Conservation (phyloP, 352 stramenopile genomes). For the Globisporangium iwayamae region DNA sequence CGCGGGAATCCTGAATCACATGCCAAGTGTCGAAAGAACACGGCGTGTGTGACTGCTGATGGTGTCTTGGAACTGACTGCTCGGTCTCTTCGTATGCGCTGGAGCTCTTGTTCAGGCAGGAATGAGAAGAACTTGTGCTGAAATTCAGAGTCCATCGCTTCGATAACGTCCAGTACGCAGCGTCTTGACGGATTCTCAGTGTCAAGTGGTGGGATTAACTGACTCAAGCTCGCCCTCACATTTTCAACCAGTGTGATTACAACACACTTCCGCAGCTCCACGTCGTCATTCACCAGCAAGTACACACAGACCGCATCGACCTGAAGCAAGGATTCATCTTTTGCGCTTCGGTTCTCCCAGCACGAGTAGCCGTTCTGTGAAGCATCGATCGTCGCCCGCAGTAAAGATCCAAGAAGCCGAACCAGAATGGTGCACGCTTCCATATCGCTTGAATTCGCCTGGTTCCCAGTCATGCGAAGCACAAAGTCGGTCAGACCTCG, state of each 20-base stretch:
- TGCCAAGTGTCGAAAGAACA: conserved; percentile 10
- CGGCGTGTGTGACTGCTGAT: background rate
- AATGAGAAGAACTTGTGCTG: conserved; percentile 31
- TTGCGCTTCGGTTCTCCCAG: conserved; percentile 34
- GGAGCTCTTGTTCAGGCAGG: conserved; percentile 7
- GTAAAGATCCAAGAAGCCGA: conserved; percentile 26
- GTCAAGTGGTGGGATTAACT: background rate
- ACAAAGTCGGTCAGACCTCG: conserved; percentile 61
- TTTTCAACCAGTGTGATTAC: conserved; percentile 7
- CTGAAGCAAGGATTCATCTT: conserved; percentile 54
- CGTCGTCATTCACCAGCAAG: conserved; percentile 46
- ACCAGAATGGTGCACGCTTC: conserved; percentile 35
- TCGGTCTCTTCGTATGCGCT: background rate
- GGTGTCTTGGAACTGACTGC: background rate
- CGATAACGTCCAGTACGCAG: conserved; percentile 20
- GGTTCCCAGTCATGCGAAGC: conserved; percentile 42
- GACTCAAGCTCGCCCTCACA: background rate
- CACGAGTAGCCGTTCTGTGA: background rate
- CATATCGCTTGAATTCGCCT: conserved; percentile 23
- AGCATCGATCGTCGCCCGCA: conserved; percentile 20
- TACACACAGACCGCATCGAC: conserved; percentile 58
- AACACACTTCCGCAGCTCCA: conserved; percentile 22
- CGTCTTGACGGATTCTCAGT: background rate
- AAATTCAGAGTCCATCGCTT: conserved; percentile 26
- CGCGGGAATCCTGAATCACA: conserved; percentile 12